phyloP scores from a whole-genome alignment of 164 flowering plant genomes.

The Vitis labrusca region DNA sequence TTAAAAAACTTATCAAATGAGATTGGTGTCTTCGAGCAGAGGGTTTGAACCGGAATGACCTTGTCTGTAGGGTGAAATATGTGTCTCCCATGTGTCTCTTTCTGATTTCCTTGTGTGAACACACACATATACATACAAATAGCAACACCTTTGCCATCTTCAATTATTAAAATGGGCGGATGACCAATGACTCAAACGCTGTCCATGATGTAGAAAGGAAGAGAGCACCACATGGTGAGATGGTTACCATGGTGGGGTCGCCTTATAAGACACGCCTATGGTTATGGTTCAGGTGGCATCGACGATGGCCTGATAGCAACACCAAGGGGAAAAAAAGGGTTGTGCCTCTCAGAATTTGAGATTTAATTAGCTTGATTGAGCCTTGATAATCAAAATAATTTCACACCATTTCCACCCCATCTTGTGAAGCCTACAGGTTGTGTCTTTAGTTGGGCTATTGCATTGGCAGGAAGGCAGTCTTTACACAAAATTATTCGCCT shows the following conservation, averaged over 20 bases:
- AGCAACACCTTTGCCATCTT: neutral
- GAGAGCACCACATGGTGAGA: neutral
- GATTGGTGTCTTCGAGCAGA: neutral
- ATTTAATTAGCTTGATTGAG: neutral
- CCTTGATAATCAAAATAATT: too few relatives aligned
- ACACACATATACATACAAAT: neutral
- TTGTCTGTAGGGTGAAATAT: constrained; percentile 7
- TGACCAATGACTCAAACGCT: neutral
- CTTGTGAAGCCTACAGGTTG: too few relatives aligned
- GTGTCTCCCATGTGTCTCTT: neutral
- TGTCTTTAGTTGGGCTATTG: too few relatives aligned
- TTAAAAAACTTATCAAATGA: neutral
- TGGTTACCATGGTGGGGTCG: neutral
- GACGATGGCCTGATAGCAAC: constrained; percentile 8
- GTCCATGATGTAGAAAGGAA: neutral
- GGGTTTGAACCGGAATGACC: constrained; percentile 3
- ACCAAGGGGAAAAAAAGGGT: neutral
- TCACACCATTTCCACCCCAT: too few relatives aligned
- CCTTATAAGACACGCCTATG: constrained; percentile 12
- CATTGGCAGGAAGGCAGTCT: too few relatives aligned
- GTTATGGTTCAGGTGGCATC: constrained; percentile 4
- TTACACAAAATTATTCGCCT: too few relatives aligned
- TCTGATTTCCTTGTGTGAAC: neutral
- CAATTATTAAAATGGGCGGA: neutral
- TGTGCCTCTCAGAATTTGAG: constrained; percentile 4